Base-by-base conservation (phyloP, 2,329 filamentous ascomycete genomes). In the Fusarium avenaceum region DNA sequence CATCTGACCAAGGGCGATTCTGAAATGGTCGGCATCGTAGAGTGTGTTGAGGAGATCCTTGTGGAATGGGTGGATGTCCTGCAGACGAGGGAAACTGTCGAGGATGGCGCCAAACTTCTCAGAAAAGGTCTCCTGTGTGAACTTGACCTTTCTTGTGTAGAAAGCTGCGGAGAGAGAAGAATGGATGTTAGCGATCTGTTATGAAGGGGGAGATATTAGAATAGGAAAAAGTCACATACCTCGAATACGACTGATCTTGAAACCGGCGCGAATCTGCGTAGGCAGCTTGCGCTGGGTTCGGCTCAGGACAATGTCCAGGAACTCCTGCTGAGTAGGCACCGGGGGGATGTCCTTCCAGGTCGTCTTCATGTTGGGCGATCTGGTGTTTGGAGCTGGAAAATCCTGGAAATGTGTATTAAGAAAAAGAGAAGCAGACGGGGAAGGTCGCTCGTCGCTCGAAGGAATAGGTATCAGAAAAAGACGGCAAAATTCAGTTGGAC, bases 61-160 rank as follows among this genome's bases (percentile, higher is more conserved):
- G 88, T 91, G 94, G 85, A 97, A 97, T 54, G 95, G 94, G 79
- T 97, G 95, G 78, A 97, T 95, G 78, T 99, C 96, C 78, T 93
- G 90, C 55, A 99, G 86, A 60, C 94, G 89, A 56, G 96, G 96
- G 77, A 99, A 97, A 74, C 92, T 93, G 80, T 97, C 92, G 76
- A 98, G 89, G 76, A 97, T 97, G 63, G 90, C 88, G 72, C 89
- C 89, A 72, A 99, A 89, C 83, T 98, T 98, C 80, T 99, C 96
- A 70, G 90, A 90, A 81, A 97, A 97, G 42, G 95, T 98, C 83
- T 99, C 96, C 77, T 95, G 91, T 7, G 96, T 97, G 82, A 94
- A 99, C 82, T 98, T 98, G 86, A 97, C 94, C 83, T 98, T 98
- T 79, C 96, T 87, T 45, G 95, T 97, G 81, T 98, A 98, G 83